These are phyloP conservation scores for Termitomyces sp. DNA, from an alignment of 768 basidiomycete genomes.

Conservation along the genomic window DNA sequence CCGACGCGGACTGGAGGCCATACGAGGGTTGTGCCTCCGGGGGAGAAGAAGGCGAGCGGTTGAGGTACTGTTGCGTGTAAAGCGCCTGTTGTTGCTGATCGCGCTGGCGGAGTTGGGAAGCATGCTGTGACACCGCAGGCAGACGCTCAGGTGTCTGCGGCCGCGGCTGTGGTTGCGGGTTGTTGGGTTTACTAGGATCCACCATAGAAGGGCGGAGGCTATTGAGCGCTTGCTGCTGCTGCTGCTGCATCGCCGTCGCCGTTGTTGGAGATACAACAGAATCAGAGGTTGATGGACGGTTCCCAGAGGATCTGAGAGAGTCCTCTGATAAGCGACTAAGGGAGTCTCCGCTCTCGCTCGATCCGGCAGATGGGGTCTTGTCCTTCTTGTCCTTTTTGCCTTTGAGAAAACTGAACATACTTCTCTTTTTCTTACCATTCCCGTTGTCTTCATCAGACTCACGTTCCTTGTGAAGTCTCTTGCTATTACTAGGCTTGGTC, in stretches of 20 bases:
- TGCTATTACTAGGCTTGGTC: slow-evolving; percentile 24
- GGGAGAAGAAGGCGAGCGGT: slow-evolving; percentile 75
- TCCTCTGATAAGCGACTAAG: slow-evolving; percentile 53
- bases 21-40: slow-evolving; percentile 73
- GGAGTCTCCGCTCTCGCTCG: slow-evolving; percentile 49
- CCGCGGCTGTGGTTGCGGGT: slow-evolving; percentile 19
- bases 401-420: slow-evolving; percentile 76
- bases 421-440: slow-evolving; percentile 42
- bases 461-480: slow-evolving; percentile 43
- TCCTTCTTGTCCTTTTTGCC: slow-evolving; percentile 70
- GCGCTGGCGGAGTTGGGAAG: slow-evolving; percentile 75
- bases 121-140: slow-evolving; percentile 51
- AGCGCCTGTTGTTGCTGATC: slow-evolving; percentile 87
- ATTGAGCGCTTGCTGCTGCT: slow-evolving; percentile 38
- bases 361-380: slow-evolving; percentile 44
- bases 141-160: slow-evolving; percentile 24
- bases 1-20: slow-evolving; percentile 72
- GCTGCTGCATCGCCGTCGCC: slow-evolving; percentile 52
- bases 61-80: slow-evolving; percentile 88
- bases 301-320: slow-evolving; percentile 47
- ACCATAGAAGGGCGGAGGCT: slow-evolving; percentile 20
- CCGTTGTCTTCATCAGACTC: slow-evolving; percentile 29
- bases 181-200: slow-evolving; percentile 23
- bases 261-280: slow-evolving; percentile 50
- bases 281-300: slow-evolving; percentile 33